Conservation (phyloP, 768 basidiomycete genomes). For the Boletus reticulatus region DNA sequence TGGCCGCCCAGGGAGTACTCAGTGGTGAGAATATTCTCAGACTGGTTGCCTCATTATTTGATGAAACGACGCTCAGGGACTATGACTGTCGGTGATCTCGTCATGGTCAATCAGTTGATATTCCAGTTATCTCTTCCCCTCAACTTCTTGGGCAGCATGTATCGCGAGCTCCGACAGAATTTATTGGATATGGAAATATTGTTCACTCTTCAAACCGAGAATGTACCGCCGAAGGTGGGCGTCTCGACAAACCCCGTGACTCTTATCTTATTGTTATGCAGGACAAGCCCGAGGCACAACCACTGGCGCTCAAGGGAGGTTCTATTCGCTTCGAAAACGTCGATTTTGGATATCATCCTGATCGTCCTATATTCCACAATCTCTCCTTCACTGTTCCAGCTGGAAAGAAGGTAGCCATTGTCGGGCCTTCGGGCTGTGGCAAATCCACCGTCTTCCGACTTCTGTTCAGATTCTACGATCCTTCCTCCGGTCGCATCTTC, state of each 20-base stretch:
- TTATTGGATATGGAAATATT: slow-evolving; percentile 96
- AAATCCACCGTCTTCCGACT: slow-evolving; percentile 97
- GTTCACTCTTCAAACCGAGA: slow-evolving; percentile 84
- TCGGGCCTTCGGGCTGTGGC: slow-evolving; percentile 95
- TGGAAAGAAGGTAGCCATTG: slow-evolving; percentile 95
- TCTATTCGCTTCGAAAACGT: slow-evolving; percentile 93
- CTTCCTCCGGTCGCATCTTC: slow-evolving; percentile 72
- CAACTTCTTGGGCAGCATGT: slow-evolving; percentile 96
- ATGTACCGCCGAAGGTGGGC: slow-evolving; percentile 62
- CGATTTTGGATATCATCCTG: slow-evolving; percentile 87
- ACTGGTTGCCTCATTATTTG: neutral
- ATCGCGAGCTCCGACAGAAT: slow-evolving; percentile 95
- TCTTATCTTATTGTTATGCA: slow-evolving; percentile 27
- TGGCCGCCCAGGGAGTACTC: slow-evolving; percentile 92
- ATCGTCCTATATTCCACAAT: slow-evolving; percentile 86
- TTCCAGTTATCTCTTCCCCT: slow-evolving; percentile 96
- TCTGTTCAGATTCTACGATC: slow-evolving; percentile 92
- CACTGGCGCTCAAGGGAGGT: slow-evolving; percentile 73
- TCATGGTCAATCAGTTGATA: slow-evolving; percentile 98
- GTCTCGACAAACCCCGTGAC: neutral
- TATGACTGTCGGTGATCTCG: slow-evolving; percentile 97
- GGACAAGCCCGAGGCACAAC: slow-evolving; percentile 68
- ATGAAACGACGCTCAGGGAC: slow-evolving; percentile 54
- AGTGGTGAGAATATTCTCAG: slow-evolving; percentile 52
- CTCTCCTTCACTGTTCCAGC: slow-evolving; percentile 91